A percentile compares a stretch with the other conserved stretches of the same genome.
phyloP scores from a whole-genome alignment of 139 green algal species.

The Picocystis salinarum region DNA sequence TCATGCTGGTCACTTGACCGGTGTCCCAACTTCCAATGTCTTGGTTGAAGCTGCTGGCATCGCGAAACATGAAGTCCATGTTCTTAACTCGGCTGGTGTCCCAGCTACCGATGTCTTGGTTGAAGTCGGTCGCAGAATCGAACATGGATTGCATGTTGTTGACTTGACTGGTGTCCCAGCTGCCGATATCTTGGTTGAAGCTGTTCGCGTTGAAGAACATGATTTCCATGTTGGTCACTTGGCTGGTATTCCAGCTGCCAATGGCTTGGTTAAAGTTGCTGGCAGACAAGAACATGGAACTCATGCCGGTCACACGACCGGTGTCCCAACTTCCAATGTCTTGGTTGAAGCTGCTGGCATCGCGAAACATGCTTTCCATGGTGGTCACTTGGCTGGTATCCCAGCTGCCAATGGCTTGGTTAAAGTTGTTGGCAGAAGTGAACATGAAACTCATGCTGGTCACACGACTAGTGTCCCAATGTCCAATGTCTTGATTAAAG shows the following conservation, averaged over 20 bases:
- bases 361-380: constrained; percentile 9
- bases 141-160: constrained; percentile 5
- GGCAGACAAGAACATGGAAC: constrained; percentile 5
- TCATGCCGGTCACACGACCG: constrained; percentile 8
- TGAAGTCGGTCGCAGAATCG: background rate
- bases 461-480: constrained; percentile 5
- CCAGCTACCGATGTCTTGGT: constrained; percentile 7
- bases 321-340: constrained; percentile 8
- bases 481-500: constrained; percentile 5
- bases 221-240: constrained; percentile 10
- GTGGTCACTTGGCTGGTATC: constrained; percentile 4
- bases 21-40: constrained; percentile 8
- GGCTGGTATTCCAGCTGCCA: constrained; percentile 1
- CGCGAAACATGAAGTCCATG: constrained; percentile 9
- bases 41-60: constrained; percentile 1
- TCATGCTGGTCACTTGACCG: constrained; percentile 7
- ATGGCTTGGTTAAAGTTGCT: constrained; percentile 5
- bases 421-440: constrained; percentile 2
- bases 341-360: constrained; percentile 1
- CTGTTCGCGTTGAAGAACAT: constrained; percentile 3
- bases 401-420: constrained; percentile 6
- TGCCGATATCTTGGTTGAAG: constrained; percentile 8
- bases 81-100: constrained; percentile 5
- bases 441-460: constrained; percentile 11
- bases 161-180: constrained; percentile 2